phyloP scores from a whole-genome alignment of 768 basidiomycete genomes.

The Peribolospora baueri region DNA sequence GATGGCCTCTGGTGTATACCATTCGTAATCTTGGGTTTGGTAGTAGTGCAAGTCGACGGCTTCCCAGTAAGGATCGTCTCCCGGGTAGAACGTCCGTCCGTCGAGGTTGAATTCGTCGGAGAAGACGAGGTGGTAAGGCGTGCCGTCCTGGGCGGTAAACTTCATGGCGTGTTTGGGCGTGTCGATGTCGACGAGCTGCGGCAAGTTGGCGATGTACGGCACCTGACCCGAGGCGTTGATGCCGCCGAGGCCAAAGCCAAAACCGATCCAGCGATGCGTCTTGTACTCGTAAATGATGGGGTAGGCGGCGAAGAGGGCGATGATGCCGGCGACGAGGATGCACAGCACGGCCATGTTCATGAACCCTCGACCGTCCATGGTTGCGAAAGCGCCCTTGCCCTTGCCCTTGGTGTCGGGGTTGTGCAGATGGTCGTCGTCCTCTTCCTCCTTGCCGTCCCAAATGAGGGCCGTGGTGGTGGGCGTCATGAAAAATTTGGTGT shows the following conservation, averaged over 20 bases:
- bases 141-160: conserved; percentile 49
- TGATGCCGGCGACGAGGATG: conserved; percentile 38
- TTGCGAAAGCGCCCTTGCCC: conserved; percentile 13
- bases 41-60: conserved; percentile 61
- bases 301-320: conserved; percentile 67
- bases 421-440: conserved; percentile 72
- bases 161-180: conserved; percentile 38
- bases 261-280: not conserved
- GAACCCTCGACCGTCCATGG: conserved; percentile 54
- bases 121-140: conserved; percentile 54
- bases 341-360: conserved; percentile 49
- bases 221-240: conserved; percentile 53
- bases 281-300: conserved; percentile 35
- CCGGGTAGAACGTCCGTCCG: conserved; percentile 44
- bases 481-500: not conserved
- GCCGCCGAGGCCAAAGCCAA: conserved; percentile 29
- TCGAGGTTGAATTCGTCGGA: conserved; percentile 58
- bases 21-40: conserved; percentile 26
- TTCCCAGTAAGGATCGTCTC: conserved; percentile 24
- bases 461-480: not conserved
- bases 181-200: conserved; percentile 44
- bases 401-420: conserved; percentile 49
- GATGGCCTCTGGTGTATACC: conserved; percentile 63
- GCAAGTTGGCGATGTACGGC: conserved; percentile 16
- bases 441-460: conserved; percentile 35